Evolutionary conservation across 495 filamentous ascomycete species (phyloP).

Genomic region (Penicillium silybi): DNA sequence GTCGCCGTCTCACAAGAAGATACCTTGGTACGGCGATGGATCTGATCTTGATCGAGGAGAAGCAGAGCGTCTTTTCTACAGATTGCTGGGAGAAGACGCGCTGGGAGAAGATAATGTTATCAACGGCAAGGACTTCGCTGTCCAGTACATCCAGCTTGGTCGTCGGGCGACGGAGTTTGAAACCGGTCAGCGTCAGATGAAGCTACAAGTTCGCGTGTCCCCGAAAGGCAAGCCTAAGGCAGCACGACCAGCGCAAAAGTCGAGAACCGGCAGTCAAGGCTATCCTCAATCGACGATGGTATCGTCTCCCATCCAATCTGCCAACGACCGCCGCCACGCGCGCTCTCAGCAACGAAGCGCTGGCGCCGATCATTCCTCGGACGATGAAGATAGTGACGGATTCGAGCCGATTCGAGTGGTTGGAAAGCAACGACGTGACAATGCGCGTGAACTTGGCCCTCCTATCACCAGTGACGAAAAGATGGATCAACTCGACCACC

Average conservation of each 20-base stretch:
- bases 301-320: conserved; percentile 72
- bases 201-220: conserved; percentile 57
- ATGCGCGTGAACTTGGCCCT: conserved; percentile 48
- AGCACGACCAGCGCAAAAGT: conserved; percentile 15
- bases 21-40: conserved; percentile 54
- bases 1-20: conserved; percentile 39
- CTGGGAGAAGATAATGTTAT: conserved; percentile 55
- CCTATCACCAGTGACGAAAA: conserved; percentile 71
- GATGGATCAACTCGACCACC: conserved; percentile 54
- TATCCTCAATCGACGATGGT: conserved; percentile 74
- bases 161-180: conserved; percentile 50
- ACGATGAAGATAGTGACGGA: conserved; percentile 54
- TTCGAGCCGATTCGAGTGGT: conserved; percentile 58
- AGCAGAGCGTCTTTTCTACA: conserved; percentile 61
- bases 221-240: conserved; percentile 39
- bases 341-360: conserved; percentile 21
- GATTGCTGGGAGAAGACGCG: conserved; percentile 58
- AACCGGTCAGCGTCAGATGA: conserved; percentile 47
- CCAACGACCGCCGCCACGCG: conserved; percentile 41
- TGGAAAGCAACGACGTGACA: conserved; percentile 34
- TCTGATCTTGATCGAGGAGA: conserved; percentile 53
- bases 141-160: conserved; percentile 58
- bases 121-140: conserved; percentile 56
- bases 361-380: conserved; percentile 38
- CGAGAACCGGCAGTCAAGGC: conserved; percentile 11